Conservation (phyloP, 2,329 filamentous ascomycete genomes). For the Daldinia sp. region DNA sequence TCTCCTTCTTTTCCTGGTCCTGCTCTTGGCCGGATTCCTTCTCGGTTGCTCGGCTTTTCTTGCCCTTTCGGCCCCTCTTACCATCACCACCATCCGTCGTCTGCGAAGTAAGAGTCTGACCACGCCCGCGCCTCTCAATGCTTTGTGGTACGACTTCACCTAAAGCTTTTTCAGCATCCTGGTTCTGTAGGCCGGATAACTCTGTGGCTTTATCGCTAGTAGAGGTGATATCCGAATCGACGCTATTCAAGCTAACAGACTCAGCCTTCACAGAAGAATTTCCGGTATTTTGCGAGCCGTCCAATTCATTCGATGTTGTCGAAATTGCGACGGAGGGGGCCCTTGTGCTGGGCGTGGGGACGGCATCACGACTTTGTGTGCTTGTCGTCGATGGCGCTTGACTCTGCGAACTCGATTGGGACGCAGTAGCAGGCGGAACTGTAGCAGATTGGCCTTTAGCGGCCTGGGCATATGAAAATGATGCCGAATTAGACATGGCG, state of each 20-base stretch:
- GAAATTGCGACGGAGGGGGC: slow-evolving; percentile 54
- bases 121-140: slow-evolving; percentile 64
- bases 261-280: slow-evolving; percentile 49
- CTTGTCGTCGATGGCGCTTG: slow-evolving; percentile 51
- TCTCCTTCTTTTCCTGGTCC: slow-evolving; percentile 67
- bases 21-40: slow-evolving; percentile 67
- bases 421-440: slow-evolving; percentile 48
- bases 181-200: slow-evolving; percentile 34
- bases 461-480: slow-evolving; percentile 95
- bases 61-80: slow-evolving; percentile 72
- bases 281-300: slow-evolving; percentile 46
- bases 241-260: slow-evolving; percentile 30
- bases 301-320: slow-evolving; percentile 54
- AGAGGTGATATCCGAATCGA: slow-evolving; percentile 39
- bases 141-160: slow-evolving; percentile 49
- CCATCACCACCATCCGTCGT: slow-evolving; percentile 75
- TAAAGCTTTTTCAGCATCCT: slow-evolving; percentile 38
- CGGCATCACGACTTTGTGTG: slow-evolving; percentile 53
- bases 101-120: slow-evolving; percentile 73
- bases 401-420: slow-evolving; percentile 49
- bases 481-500: slow-evolving; percentile 66
- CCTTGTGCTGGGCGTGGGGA: slow-evolving; percentile 52
- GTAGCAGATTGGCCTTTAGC: slow-evolving; percentile 78
- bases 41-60: slow-evolving; percentile 67
- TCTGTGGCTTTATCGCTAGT: slow-evolving; percentile 42